phyloP scores from a whole-genome alignment of 495 filamentous ascomycete genomes.

The Lindgomyces ingoldianus region DNA sequence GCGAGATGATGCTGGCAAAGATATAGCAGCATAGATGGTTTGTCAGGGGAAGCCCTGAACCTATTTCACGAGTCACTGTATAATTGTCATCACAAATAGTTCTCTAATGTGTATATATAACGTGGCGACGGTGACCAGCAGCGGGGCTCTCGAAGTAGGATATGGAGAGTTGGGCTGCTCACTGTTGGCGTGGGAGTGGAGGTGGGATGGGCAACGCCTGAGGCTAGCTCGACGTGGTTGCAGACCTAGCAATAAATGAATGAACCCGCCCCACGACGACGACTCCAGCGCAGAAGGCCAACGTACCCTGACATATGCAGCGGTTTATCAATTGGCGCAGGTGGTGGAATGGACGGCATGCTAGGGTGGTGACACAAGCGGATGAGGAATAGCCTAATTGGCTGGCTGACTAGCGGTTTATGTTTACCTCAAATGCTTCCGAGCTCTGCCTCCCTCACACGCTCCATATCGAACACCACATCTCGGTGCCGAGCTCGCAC shows the following conservation, averaged over 20 bases:
- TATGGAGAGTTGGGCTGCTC: neutral
- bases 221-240: neutral
- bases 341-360: conserved; percentile 21
- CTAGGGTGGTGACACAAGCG: conserved; percentile 25
- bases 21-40: neutral
- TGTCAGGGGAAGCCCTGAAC: neutral
- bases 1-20: conserved; percentile 15
- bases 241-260: neutral
- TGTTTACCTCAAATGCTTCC: conserved; percentile 31
- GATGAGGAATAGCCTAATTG: conserved; percentile 37
- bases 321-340: neutral
- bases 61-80: conserved; percentile 21
- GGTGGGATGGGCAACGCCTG: neutral
- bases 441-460: conserved; percentile 19
- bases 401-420: conserved; percentile 27
- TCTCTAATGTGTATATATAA: conserved; percentile 25
- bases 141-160: conserved; percentile 5
- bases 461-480: conserved; percentile 25
- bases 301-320: no score
- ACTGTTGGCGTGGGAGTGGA: neutral
- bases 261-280: neutral
- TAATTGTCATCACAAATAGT: conserved; percentile 15
- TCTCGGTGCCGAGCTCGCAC: conserved; percentile 6
- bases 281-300: no score
- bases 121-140: neutral